Percentiles rank a stretch among this genome's conserved stretches.
These are phyloP conservation scores for Ogataea nakhonphanomensis DNA, from an alignment of 805 yeast species.

Conservation along the genomic window DNA sequence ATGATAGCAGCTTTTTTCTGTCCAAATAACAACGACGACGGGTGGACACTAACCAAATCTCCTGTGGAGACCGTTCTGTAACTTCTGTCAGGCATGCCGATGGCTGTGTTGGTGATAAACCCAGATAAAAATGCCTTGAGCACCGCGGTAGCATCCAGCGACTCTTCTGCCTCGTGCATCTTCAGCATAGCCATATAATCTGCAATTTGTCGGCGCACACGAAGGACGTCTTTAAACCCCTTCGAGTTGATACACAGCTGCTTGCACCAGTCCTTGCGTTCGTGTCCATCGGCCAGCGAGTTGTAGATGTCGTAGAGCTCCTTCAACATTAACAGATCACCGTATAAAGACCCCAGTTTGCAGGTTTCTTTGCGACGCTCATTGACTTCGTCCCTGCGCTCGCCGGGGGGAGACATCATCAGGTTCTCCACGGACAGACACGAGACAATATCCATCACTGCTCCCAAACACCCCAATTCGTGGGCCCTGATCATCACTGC, in stretches of 20 bases:
- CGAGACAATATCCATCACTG: constrained; percentile 84
- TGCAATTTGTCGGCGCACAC: constrained; percentile 70
- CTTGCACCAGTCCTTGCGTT: constrained; percentile 78
- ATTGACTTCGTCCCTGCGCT: constrained; percentile 79
- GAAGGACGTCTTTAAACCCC: constrained; percentile 73
- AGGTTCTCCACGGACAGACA: constrained; percentile 92
- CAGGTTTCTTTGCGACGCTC: constrained; percentile 67
- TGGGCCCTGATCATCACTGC: constrained; percentile 76
- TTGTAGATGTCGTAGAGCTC: constrained; percentile 64
- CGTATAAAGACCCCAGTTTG: constrained; percentile 66
- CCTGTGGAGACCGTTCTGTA: constrained; percentile 83
- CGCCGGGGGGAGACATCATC: constrained; percentile 73
- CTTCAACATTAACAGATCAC: constrained; percentile 80
- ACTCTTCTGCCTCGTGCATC: constrained; percentile 30
- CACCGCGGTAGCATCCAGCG: constrained; percentile 53
- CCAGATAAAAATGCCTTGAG: constrained; percentile 82
- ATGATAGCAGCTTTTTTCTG: constrained; percentile 78
- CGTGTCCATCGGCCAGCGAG: constrained; percentile 44
- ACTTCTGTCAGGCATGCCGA: constrained; percentile 92
- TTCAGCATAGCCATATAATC: constrained; percentile 56
- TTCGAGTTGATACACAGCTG: constrained; percentile 71
- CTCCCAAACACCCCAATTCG: constrained; percentile 46
- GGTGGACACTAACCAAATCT: constrained; percentile 84
- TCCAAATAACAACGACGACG: constrained; percentile 86
- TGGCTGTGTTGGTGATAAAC: constrained; percentile 82